These are phyloP conservation scores for Neurospora crassa DNA, from an alignment of 2,329 filamentous ascomycete genomes.

Conservation along the genomic window DNA sequence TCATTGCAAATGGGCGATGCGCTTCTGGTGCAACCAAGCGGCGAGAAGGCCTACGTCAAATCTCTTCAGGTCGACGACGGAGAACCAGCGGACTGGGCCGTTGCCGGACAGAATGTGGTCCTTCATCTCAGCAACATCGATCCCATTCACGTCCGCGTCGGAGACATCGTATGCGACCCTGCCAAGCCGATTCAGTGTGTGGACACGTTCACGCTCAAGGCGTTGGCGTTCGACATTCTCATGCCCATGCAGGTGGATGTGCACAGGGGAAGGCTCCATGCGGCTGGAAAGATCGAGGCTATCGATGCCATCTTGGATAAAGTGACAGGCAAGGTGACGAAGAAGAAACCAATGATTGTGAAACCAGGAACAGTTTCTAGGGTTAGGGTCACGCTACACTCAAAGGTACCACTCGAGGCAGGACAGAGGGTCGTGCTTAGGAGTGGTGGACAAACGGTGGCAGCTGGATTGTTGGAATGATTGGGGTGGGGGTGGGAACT, in stretches of 20 bases:
- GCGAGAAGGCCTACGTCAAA: slow-evolving; percentile 73
- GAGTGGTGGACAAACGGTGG: slow-evolving; percentile 73
- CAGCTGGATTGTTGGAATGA: slow-evolving; percentile 75
- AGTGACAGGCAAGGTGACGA: slow-evolving; percentile 60
- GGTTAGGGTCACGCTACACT: slow-evolving; percentile 63
- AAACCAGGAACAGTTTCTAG: slow-evolving; percentile 70
- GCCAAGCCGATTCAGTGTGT: slow-evolving; percentile 59
- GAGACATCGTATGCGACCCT: slow-evolving; percentile 76
- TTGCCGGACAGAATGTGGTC: slow-evolving; percentile 80
- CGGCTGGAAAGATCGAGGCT: slow-evolving; percentile 61
- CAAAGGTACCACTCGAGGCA: slow-evolving; percentile 68
- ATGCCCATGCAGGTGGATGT: slow-evolving; percentile 86
- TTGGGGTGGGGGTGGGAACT: neutral
- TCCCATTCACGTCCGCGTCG: slow-evolving; percentile 67
- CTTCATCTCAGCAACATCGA: slow-evolving; percentile 84
- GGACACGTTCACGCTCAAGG: slow-evolving; percentile 69
- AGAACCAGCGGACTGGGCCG: slow-evolving; percentile 72
- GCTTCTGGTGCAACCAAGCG: slow-evolving; percentile 69
- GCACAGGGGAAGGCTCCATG: slow-evolving; percentile 74
- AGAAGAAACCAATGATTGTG: slow-evolving; percentile 79
- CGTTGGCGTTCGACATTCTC: slow-evolving; percentile 81
- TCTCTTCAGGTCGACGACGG: slow-evolving; percentile 63
- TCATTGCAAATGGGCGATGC: slow-evolving; percentile 76
- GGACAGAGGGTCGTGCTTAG: slow-evolving; percentile 75
- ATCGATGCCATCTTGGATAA: slow-evolving; percentile 73